phyloP scores from a whole-genome alignment of 176 grass and related monocot genomes.

The Neostapfia colusana region DNA sequence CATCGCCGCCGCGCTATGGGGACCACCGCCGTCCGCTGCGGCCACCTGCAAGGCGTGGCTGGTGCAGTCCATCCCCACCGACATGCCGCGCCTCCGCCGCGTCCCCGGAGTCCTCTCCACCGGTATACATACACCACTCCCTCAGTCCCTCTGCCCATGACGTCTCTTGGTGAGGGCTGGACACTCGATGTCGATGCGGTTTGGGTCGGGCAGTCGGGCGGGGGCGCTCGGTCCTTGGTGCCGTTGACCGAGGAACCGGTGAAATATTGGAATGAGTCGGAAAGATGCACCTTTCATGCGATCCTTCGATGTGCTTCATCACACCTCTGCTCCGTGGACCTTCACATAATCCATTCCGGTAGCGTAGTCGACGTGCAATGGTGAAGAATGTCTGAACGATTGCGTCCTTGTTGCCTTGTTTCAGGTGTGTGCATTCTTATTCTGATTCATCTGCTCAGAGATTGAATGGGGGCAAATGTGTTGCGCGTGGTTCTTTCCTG shows the following conservation, averaged over 20 bases:
- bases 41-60: conserved; percentile 78
- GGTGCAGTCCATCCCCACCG: conserved; percentile 94
- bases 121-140: conserved; percentile 42
- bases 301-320: background rate
- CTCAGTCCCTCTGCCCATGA: background rate
- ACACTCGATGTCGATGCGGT: background rate
- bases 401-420: background rate
- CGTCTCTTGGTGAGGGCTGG: background rate
- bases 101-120: conserved; percentile 84
- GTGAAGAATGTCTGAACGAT: background rate
- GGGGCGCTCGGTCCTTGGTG: background rate
- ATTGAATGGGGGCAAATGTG: background rate
- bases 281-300: background rate
- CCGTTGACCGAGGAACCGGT: background rate
- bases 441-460: background rate
- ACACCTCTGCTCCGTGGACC: background rate
- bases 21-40: background rate
- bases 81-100: conserved; percentile 80
- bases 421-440: background rate
- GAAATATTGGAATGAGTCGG: background rate
- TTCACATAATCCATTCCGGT: background rate
- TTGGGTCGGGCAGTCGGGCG: background rate
- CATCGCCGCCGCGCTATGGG: conserved; percentile 4
- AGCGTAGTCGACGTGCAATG: background rate
- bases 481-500: background rate